A percentile compares a stretch with the other conserved stretches of the same genome.
Evolutionary conservation across 345 rosid species (phyloP).

Genomic region (Brassica napus): Da-Ae NC_063446.1:26309001-26309500

Average conservation of each 20-base stretch:
- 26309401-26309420: not conserved
- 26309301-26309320: constrained; percentile 7
- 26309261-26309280: not conserved
- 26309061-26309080: not conserved
- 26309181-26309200: constrained; percentile 57
- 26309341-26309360: constrained; percentile 6
- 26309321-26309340: not conserved
- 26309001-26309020: constrained; percentile 11
- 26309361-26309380: not conserved
- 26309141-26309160: constrained; percentile 71
- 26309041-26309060: not conserved
- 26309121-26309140: constrained; percentile 74
- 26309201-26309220: constrained; percentile 64
- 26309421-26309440: not conserved
- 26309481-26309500: not conserved
- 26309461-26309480: not conserved
- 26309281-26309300: not conserved
- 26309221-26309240: not conserved
- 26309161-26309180: constrained; percentile 82
- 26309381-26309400: not conserved
- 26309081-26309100: constrained; percentile 30
- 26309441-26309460: not conserved
- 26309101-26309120: constrained; percentile 53
- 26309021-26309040: not conserved
- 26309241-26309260: not conserved